Evolutionary conservation across 805 yeast species (phyloP), one percentile per base, ranked within the genome.

Genomic region (Saccharomycopsis fibuligera): DNA sequence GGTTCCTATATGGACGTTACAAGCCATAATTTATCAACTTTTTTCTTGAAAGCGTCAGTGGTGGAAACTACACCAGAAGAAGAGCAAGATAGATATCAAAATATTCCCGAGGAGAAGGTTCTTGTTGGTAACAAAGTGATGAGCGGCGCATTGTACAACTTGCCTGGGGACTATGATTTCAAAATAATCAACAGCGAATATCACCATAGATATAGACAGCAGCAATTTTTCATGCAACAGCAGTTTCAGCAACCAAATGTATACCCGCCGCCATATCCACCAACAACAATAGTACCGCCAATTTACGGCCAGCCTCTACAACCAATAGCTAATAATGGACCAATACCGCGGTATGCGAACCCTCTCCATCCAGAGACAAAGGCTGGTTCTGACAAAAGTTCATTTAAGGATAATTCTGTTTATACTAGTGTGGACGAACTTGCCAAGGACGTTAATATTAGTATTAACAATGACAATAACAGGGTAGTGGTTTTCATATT

Each of bases 401-500:
- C n/a, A n/a, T n/a, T n/a, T n/a, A 12, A 33, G 41, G n/a, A 42
- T 14, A 17, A 8, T 5, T 5, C 5, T 5, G 39, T 42, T 5
- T 29, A 42, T 10, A 16, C 9, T 24, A 10, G 19, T 5, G 12
- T 42, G 5, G 44, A 41, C n/a, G 21, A 23, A 8, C 35, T 41
- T 12, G 22, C 22, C 21, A 42, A 31, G 14, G 45, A 42, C 12
- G 23, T 30, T 5, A 17, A 17, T 5, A 19, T 14, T 9, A 31
- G 17, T 19, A 19, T n/a, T n/a, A 22, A 6, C 40, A 35, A 17
- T 36, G 29, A 43, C 4, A 35, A 21, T 12, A 37, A 39, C 19
- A 31, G 46, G 10, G 47, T 42, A 10, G 43, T 50, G 10, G 48
- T 47, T 12, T 51, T 51, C 30, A 33, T 48, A 4, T 51, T 51